Percentiles rank a stretch among this genome's conserved stretches.
phyloP scores from a whole-genome alignment of 164 flowering plant genomes.

The Tetracentron sinense region DNA sequence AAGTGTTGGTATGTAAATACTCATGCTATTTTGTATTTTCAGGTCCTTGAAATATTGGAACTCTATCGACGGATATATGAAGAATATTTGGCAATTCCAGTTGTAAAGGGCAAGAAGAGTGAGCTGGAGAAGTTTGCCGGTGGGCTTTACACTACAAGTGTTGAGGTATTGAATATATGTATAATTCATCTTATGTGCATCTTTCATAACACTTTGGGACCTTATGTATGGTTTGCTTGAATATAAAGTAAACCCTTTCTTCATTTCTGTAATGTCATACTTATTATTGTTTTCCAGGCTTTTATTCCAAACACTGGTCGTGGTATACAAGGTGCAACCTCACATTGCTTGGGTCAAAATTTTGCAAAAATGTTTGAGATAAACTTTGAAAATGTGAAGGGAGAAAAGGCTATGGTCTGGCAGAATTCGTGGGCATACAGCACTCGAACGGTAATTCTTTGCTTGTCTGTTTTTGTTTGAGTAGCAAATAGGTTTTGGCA shows the following conservation, averaged over 20 bases:
- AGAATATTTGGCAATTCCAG: conserved; percentile 88
- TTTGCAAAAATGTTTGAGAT: conserved; percentile 98
- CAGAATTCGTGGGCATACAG: conserved; percentile 99
- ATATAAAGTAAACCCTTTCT: neutral
- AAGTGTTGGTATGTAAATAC: too few relatives aligned
- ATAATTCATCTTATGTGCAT: neutral
- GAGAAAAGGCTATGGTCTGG: conserved; percentile 91
- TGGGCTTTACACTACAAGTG: conserved; percentile 94
- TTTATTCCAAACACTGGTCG: conserved; percentile 97
- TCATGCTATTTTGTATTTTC: conserved; percentile 13
- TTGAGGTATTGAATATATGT: conserved; percentile 54
- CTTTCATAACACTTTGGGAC: neutral
- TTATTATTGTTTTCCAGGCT: conserved; percentile 45
- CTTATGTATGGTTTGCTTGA: neutral
- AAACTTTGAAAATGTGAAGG: conserved; percentile 84
- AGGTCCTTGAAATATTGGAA: conserved; percentile 94
- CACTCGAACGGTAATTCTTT: conserved; percentile 77
- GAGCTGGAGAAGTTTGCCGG: conserved; percentile 98
- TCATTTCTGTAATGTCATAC: neutral
- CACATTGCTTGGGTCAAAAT: conserved; percentile 97
- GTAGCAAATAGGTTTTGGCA: too few relatives aligned
- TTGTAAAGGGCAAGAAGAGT: conserved; percentile 88
- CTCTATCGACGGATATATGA: conserved; percentile 85
- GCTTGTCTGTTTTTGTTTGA: too few relatives aligned
- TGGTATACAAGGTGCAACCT: conserved; percentile 96